Evolutionary conservation across 257 asterid genomes (phyloP).

Genomic region (Buddleja alternifolia): DNA sequence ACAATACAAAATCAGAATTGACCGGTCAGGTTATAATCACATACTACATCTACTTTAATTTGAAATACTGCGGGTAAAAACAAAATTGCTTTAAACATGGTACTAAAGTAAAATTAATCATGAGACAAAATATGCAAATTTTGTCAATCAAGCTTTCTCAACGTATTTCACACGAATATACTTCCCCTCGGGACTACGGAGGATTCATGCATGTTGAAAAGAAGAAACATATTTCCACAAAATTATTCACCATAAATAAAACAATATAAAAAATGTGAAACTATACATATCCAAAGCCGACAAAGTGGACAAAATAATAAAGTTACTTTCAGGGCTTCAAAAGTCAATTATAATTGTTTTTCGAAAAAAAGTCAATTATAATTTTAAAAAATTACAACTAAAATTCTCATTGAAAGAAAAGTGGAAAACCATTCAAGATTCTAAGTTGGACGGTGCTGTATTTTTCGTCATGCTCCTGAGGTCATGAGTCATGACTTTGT

Average conservation of each 20-base stretch:
- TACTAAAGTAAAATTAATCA: too few species aligned
- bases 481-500: conserved; percentile 18
- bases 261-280: too few species aligned
- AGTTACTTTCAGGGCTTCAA: not conserved
- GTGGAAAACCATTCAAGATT: not conserved
- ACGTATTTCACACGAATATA: conserved; percentile 32
- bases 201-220: too few species aligned
- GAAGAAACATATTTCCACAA: too few species aligned
- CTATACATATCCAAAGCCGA: not conserved
- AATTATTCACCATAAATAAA: too few species aligned
- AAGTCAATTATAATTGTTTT: not conserved
- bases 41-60: too few species aligned
- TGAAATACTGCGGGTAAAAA: too few species aligned
- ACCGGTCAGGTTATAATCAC: too few species aligned
- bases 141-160: conserved; percentile 9
- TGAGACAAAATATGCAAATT: too few species aligned
- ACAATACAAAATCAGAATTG: too few species aligned
- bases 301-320: not conserved
- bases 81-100: too few species aligned
- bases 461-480: conserved; percentile 23
- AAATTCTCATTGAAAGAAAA: conserved; percentile 26
- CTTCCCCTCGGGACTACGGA: not conserved
- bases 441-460: conserved; percentile 5
- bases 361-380: too few species aligned
- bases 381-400: not conserved